Conservation (phyloP, 2,329 filamentous ascomycete genomes). For the Trichophyton verrucosum region DNA sequence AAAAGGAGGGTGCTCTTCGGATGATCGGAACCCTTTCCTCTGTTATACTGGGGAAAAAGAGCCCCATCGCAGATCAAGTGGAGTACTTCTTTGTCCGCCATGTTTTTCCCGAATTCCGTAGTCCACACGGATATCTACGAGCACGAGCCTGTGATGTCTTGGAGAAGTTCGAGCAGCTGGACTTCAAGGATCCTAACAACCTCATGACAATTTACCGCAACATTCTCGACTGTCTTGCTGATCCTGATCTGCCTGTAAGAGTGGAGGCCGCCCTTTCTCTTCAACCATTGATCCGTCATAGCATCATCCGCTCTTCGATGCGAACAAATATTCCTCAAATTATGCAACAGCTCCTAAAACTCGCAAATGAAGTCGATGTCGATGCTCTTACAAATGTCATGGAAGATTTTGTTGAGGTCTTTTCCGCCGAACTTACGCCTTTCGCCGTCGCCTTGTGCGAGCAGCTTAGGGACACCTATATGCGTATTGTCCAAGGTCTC, state of each 20-base stretch:
- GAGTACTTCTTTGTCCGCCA: conserved; percentile 98
- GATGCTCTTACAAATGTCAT: conserved; percentile 96
- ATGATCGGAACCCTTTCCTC: conserved; percentile 95
- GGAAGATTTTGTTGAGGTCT: conserved; percentile 99
- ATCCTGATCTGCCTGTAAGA: conserved; percentile 80
- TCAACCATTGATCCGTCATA: conserved; percentile 89
- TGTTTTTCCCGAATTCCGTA: conserved; percentile 96
- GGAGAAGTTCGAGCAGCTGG: conserved; percentile 93
- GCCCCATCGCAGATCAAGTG: conserved; percentile 90
- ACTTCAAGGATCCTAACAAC: conserved; percentile 95
- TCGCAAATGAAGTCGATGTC: conserved; percentile 95
- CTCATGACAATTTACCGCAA: conserved; percentile 92
- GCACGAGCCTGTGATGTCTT: conserved; percentile 93
- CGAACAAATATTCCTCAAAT: conserved; percentile 96
- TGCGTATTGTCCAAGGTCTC: conserved; percentile 83
- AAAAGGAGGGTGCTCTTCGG: conserved; percentile 89
- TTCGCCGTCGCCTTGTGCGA: conserved; percentile 94
- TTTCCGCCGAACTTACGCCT: conserved; percentile 89
- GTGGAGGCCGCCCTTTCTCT: conserved; percentile 89
- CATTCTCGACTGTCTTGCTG: conserved; percentile 93
- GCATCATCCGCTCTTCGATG: conserved; percentile 89
- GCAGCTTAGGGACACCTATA: conserved; percentile 88
- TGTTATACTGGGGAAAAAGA: conserved; percentile 95
- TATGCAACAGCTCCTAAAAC: conserved; percentile 95
- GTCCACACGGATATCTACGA: conserved; percentile 78